Evolutionary conservation across 192 early-diverging fungal species (phyloP).

Genomic region (Jimgerdemannia flammicorona): DNA sequence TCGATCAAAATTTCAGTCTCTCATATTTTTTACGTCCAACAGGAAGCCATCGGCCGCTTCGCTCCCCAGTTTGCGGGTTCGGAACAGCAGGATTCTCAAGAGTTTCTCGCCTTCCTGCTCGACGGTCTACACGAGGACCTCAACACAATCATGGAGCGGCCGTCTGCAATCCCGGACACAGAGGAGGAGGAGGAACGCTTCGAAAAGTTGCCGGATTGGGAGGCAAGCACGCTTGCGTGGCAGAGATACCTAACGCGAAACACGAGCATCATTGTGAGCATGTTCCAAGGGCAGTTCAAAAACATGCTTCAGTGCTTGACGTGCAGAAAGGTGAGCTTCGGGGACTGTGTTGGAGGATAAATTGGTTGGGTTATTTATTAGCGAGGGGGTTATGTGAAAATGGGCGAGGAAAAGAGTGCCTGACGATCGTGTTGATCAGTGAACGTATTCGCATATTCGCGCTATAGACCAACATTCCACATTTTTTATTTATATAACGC

Average conservation of each 20-base stretch:
- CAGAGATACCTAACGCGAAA: conserved; percentile 67
- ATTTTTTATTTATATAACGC: too few relatives aligned
- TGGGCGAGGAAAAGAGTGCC: conserved; percentile 2
- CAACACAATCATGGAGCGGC: conserved; percentile 55
- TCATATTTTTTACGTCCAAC: not conserved
- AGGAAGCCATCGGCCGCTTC: conserved; percentile 45
- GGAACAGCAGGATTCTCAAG: conserved; percentile 87
- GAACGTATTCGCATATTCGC: not conserved
- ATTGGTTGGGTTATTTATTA: conserved; percentile 28
- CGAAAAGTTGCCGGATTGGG: conserved; percentile 61
- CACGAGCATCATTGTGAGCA: conserved; percentile 77
- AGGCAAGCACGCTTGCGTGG: conserved; percentile 69
- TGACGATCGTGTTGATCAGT: not conserved
- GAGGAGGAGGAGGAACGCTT: conserved; percentile 52
- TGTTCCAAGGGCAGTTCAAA: conserved; percentile 87
- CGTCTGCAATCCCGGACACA: conserved; percentile 31
- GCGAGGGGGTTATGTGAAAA: too few relatives aligned
- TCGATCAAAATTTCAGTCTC: not conserved
- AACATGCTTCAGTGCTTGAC: conserved; percentile 64
- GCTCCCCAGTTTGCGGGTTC: conserved; percentile 67
- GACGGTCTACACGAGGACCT: conserved; percentile 92
- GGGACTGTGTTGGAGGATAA: too few relatives aligned
- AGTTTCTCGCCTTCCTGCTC: conserved; percentile 88
- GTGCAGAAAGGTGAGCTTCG: conserved; percentile 48
- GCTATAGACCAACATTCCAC: too few relatives aligned